A percentile compares a stretch with the other conserved stretches of the same genome.
These are phyloP conservation scores for Aegilops umbellulata DNA, from an alignment of 176 grass and related monocot species.

Conservation along the genomic window DNA sequence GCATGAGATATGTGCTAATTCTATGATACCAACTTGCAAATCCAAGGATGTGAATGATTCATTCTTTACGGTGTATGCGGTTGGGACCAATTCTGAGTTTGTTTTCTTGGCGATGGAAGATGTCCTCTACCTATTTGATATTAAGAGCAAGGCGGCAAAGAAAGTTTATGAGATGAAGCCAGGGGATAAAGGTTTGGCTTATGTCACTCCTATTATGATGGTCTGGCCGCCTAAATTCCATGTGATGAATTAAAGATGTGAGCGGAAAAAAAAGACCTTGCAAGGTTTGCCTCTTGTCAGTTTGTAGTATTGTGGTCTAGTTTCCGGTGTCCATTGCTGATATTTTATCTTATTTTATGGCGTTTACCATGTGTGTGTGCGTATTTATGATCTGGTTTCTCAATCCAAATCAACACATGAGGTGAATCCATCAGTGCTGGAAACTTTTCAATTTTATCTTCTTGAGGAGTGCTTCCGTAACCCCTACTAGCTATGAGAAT, in stretches of 20 bases:
- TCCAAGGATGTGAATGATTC: not conserved
- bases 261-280: not conserved
- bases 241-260: not conserved
- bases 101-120: not conserved
- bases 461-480: no score
- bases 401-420: not conserved
- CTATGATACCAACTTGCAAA: not conserved
- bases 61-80: not conserved
- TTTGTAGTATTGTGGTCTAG: not conserved
- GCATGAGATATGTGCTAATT: not conserved
- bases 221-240: not conserved
- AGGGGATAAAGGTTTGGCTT: not conserved
- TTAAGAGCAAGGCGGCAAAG: not conserved
- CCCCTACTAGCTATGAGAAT: no score
- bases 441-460: no score
- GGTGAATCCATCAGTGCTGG: not conserved
- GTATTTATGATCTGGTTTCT: not conserved
- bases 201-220: not conserved
- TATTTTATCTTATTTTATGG: not conserved
- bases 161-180: not conserved
- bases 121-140: not conserved
- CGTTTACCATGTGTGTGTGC: not conserved
- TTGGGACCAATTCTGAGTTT: not conserved
- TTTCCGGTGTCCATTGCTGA: not conserved
- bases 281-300: not conserved